Evolutionary conservation across 73 alveolate genomes (phyloP).

Genomic region (Urostyla sp.): DNA sequence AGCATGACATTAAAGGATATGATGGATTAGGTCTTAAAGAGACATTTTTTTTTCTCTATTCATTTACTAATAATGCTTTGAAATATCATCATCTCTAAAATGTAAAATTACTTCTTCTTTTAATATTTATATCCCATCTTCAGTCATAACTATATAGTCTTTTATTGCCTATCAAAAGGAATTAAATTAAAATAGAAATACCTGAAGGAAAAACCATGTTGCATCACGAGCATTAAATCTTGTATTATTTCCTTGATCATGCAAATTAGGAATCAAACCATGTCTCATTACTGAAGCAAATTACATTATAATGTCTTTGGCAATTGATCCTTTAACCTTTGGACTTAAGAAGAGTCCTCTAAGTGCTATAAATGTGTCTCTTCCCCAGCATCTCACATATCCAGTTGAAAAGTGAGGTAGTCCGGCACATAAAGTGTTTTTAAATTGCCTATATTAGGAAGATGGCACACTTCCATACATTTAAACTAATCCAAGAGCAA

Average conservation of each 20-base stretch:
- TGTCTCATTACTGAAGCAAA: constrained; percentile 95
- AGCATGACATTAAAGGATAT: constrained; percentile 60
- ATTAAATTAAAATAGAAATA: background rate
- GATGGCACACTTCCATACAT: constrained; percentile 73
- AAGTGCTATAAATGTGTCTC: constrained; percentile 97
- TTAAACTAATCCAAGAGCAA: constrained; percentile 27
- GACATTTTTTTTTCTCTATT: constrained; percentile 1
- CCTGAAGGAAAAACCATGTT: constrained; percentile 95
- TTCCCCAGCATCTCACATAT: constrained; percentile 97
- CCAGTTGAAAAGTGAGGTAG: constrained; percentile 98
- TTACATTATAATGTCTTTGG: constrained; percentile 85
- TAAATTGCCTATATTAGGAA: constrained; percentile 45
- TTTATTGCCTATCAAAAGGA: constrained; percentile 20
- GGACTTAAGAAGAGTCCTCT: constrained; percentile 91
- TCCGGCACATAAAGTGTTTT: constrained; percentile 93
- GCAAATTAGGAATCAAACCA: constrained; percentile 97
- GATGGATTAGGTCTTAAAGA: constrained; percentile 46
- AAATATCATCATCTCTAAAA: constrained; percentile 57
- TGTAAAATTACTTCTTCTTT: constrained; percentile 19
- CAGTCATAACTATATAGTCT: constrained; percentile 49
- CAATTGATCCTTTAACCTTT: constrained; percentile 85
- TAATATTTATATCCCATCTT: constrained; percentile 45
- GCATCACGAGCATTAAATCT: constrained; percentile 98
- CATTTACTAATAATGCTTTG: constrained; percentile 13
- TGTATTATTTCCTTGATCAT: constrained; percentile 90